Evolutionary conservation across 495 filamentous ascomycete species (phyloP), one percentile per base, ranked within the genome.

Genomic region (Jackrogersella multiformis): DNA sequence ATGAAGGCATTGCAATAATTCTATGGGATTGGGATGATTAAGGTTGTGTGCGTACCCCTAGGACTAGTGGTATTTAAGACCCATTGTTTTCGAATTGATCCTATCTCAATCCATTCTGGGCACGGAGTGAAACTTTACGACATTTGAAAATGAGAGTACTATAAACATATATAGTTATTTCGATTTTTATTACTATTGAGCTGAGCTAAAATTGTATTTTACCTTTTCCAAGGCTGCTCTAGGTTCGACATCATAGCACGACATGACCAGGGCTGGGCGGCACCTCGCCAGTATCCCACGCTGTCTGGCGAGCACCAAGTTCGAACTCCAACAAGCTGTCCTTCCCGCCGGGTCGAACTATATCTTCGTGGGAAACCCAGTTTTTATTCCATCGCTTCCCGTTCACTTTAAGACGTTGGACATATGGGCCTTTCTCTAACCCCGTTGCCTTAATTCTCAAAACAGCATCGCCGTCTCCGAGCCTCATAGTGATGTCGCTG

Each of bases 341-440:
- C 9, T 75, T 80, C 0, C 88, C 87, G 5, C 84, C 86, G 49
- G 86, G 74, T 5, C 72, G 78, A 76, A 90, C 88, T 9, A 89
- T 69, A 71, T 90, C 85, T n/a, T 83, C 76, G 75, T 85, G 88
- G 28, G 79, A 79, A 20, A 90, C 73, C 88, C 87, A 89, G 35
- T 82, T 83, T 70, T 79, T 81, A 26, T 74, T 64, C 84, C 85
- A 87, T 5, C 38, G 23, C 55, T 81, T 46, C 2, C 81, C 82
- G 52, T 85, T 84, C 23, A 84, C 69, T 45, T 72, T 77, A 6
- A 85, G 65, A 26, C 66, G 68, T 64, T 89, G 84, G 16, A 88
- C 82, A 61, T 81, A 87, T 52, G 74, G 83, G 4, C 78, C 79
- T 6, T 78, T 69, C 13, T 86, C 78, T 9, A 60, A 52, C n/a